These are phyloP conservation scores for Alopecurus myosuroides DNA, from an alignment of 176 grass and related monocot species.

Conservation along the genomic window DNA sequence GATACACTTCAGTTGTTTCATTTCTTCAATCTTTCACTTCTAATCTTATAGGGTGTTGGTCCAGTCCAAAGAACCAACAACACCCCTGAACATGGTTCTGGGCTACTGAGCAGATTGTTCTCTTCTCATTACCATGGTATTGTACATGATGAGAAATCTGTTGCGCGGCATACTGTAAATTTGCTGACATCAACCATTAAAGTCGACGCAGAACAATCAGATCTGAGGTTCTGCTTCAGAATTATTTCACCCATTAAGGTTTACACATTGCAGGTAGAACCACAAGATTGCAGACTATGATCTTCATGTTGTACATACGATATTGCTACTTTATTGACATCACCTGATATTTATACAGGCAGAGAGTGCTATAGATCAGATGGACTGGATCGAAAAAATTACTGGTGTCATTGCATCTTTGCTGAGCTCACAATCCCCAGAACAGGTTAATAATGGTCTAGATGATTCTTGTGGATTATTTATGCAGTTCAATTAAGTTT, in stretches of 20 bases:
- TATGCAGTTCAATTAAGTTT: conserved; percentile 36
- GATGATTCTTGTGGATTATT: conserved; percentile 1
- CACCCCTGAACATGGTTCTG: conserved; percentile 78
- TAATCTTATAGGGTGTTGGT: conserved; percentile 54
- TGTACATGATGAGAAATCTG: conserved; percentile 85
- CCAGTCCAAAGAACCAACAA: conserved; percentile 54
- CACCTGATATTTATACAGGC: conserved; percentile 55
- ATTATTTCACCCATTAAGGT: conserved; percentile 93
- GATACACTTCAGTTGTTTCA: conserved; percentile 12
- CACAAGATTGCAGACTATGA: conserved; percentile 12
- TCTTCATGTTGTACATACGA: conserved; percentile 19
- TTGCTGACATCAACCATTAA: conserved; percentile 96
- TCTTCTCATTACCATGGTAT: conserved; percentile 97
- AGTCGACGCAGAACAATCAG: conserved; percentile 87
- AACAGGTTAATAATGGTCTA: conserved; percentile 52
- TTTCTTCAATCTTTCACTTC: conserved; percentile 25
- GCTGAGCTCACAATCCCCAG: conserved; percentile 74
- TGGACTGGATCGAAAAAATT: conserved; percentile 99
- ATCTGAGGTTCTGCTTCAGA: conserved; percentile 96
- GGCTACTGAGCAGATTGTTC: conserved; percentile 95
- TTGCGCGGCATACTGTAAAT: conserved; percentile 96
- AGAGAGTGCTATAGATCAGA: conserved; percentile 89
- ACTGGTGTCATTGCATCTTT: conserved; percentile 96
- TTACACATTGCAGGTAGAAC: conserved; percentile 84
- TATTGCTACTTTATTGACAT: conserved; percentile 25